Base-by-base conservation (phyloP, 2,329 filamentous ascomycete species). In the Rhynchosporium secalis region DNA sequence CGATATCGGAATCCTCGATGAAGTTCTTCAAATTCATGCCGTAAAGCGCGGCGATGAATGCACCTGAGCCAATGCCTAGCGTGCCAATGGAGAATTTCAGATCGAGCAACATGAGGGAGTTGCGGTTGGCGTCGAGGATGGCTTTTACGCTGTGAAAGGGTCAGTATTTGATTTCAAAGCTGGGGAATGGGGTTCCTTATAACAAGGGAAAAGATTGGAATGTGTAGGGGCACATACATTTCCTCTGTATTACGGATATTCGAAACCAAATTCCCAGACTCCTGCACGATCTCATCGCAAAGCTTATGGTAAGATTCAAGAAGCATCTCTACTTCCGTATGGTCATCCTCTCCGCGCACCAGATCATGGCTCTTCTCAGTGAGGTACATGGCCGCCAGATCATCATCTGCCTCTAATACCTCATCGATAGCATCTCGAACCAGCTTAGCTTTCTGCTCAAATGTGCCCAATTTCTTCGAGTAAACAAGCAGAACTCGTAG, bases 21-120 rank as follows among this genome's bases (percentile, higher is more conserved):
- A 97, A 98, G 77, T 98, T 98, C 75, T 97, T 96, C 67, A 99
- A 80, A 79, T 99, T 99, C 93, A 98, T 98, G 70, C 95, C 95
- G 81, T 98, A 99, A n/a, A 99, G 86, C n/a, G 93, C 93, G 8
- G 95, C 96, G 71, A 97, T 84, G 74, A 98, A 96, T 56, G 95
- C 97, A 60, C 95, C 95, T 74, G 93, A 92, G 60, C 92, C 94
- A 54, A 98, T 86, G n/a, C 93, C 92, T 4, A 99, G 85, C 0
- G 95, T 98, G 62, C 92, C 91, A 64, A 99, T 93, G 73, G 90
- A 95, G 78, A 98, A 96, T 74, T 96, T 96, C 70, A 99, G 87
- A 67, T 98, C 95, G 38, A 98, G 84, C 20, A 99, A 83, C 95
- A 99, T 99, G 68, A 99, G 90, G 8, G 92, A 90, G 79, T 99